These are phyloP conservation scores for Fusarium papillatum DNA, from an alignment of 2,329 filamentous ascomycete genomes.

Conservation along the genomic window DNA sequence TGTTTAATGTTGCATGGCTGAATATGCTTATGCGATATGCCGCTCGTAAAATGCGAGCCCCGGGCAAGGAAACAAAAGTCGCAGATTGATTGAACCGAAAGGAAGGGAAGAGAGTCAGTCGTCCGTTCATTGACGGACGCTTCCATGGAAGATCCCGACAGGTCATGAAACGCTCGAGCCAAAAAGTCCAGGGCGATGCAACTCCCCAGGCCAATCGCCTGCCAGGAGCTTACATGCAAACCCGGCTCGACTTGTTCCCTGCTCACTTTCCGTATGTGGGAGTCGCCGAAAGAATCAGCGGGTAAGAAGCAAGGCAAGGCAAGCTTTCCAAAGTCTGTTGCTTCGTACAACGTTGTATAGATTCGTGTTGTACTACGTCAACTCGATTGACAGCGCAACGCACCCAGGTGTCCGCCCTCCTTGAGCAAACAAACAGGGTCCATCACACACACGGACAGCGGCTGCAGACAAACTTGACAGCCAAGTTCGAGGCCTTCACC, in stretches of 20 bases:
- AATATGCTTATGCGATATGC: constrained; percentile 14
- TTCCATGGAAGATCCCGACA: constrained; percentile 6
- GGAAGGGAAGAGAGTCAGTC: background rate
- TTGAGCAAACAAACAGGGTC: background rate
- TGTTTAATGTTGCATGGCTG: background rate
- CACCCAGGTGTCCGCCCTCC: background rate
- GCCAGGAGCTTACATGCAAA: background rate
- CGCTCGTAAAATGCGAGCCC: background rate
- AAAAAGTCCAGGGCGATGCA: constrained; percentile 27
- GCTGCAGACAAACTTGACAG: background rate
- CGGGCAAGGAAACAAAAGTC: background rate
- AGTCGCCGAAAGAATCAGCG: constrained; percentile 31
- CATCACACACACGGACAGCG: background rate
- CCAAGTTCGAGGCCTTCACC: background rate
- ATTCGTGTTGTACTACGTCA: background rate
- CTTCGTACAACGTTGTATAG: background rate
- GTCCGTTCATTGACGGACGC: constrained; percentile 2
- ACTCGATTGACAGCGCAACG: background rate
- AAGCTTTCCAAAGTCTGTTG: background rate
- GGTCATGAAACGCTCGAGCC: constrained; percentile 32
- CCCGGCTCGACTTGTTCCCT: constrained; percentile 3
- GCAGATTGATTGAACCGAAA: background rate
- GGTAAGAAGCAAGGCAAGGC: background rate
- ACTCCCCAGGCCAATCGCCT: constrained; percentile 15
- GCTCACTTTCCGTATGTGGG: constrained; percentile 30